Percentiles rank a stretch among this genome's conserved stretches.
Evolutionary conservation across 2,329 filamentous ascomycete genomes (phyloP).

Genomic region (Clathrospora elynae): DNA sequence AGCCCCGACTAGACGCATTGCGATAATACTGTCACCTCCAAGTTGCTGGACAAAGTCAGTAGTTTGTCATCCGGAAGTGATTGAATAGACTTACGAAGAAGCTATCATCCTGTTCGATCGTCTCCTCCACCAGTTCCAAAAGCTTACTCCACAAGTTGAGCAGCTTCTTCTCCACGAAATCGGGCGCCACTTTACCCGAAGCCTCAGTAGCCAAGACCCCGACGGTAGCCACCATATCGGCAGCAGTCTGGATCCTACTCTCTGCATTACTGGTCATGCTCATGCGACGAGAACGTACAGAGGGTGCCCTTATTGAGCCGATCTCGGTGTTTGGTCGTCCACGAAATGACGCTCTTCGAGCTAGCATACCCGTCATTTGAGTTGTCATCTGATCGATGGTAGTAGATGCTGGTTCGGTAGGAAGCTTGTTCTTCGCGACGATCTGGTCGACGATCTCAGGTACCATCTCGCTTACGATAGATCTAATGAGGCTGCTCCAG

Average conservation of each 20-base stretch:
- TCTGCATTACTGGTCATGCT: slow-evolving; percentile 39
- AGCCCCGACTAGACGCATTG: slow-evolving; percentile 43
- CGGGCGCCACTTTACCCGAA: slow-evolving; percentile 33
- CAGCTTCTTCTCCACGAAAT: slow-evolving; percentile 44
- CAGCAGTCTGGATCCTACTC: slow-evolving; percentile 38
- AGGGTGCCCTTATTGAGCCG: slow-evolving; percentile 18
- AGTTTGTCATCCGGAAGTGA: background rate
- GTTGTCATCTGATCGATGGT: slow-evolving; percentile 38
- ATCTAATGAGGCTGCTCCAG: slow-evolving; percentile 37
- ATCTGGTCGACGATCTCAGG: slow-evolving; percentile 43
- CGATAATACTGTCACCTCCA: slow-evolving; percentile 43
- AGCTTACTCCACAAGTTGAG: slow-evolving; percentile 40
- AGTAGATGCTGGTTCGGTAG: slow-evolving; percentile 21
- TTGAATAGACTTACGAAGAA: slow-evolving; percentile 34
- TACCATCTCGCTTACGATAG: slow-evolving; percentile 43
- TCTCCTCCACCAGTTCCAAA: slow-evolving; percentile 42
- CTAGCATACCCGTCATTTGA: slow-evolving; percentile 39
- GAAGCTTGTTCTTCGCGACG: slow-evolving; percentile 33
- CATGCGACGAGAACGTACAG: slow-evolving; percentile 31
- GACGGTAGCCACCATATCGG: slow-evolving; percentile 42
- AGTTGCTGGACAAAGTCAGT: slow-evolving; percentile 27
- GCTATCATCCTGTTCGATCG: slow-evolving; percentile 40
- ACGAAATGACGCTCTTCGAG: slow-evolving; percentile 34
- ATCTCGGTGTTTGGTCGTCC: slow-evolving; percentile 33
- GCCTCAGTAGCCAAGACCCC: slow-evolving; percentile 39